These are phyloP conservation scores for Nemania sp. DNA, from an alignment of 2,329 filamentous ascomycete genomes.

Conservation along the genomic window DNA sequence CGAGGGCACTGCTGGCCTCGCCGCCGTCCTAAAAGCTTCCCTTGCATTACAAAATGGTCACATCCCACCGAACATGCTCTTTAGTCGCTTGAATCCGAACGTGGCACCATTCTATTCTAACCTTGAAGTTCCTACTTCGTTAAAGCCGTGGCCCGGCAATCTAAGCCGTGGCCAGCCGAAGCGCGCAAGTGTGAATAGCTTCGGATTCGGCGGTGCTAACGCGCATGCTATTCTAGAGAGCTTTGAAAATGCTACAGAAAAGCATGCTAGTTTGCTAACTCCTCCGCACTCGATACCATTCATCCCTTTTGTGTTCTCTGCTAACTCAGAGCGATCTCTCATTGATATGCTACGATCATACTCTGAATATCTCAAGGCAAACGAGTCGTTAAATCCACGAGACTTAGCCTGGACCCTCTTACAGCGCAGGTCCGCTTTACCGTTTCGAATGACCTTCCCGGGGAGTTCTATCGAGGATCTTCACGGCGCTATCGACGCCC, in stretches of 20 bases:
- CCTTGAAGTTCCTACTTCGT: constrained; percentile 21
- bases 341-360: no score
- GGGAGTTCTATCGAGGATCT: no score
- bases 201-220: constrained; percentile 17
- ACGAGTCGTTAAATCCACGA: no score
- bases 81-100: constrained; percentile 35
- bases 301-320: no score
- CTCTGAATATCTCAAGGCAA: no score
- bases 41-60: constrained; percentile 24
- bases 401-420: no score
- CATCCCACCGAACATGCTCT: constrained; percentile 39
- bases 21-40: constrained; percentile 32
- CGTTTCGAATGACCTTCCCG: no score
- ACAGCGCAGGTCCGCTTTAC: no score
- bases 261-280: neutral
- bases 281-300: no score
- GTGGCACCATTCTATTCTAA: constrained; percentile 32
- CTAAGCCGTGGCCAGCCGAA: constrained; percentile 10
- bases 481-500: no score
- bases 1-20: constrained; percentile 33
- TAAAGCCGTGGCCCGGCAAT: constrained; percentile 26
- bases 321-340: no score
- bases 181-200: constrained; percentile 35
- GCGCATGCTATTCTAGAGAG: constrained; percentile 14
- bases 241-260: neutral